These are phyloP conservation scores for Phoma sp. DNA, from an alignment of 2,329 filamentous ascomycete species.

Conservation along the genomic window DNA sequence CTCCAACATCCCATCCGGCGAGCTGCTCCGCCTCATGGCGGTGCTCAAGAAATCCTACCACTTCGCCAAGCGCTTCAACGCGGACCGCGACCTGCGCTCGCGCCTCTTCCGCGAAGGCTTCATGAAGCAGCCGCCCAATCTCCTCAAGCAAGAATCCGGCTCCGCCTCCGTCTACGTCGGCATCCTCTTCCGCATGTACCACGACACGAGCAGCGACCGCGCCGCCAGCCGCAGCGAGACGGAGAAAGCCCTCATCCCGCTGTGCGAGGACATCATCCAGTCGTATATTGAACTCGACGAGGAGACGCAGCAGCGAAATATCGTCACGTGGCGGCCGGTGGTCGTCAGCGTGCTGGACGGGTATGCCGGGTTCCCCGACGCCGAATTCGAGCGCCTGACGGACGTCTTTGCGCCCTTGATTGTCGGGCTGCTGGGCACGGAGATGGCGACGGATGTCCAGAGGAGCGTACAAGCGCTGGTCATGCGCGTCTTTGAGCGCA, in stretches of 20 bases:
- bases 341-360: constrained; percentile 97
- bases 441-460: constrained; percentile 81
- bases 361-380: constrained; percentile 80
- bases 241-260: constrained; percentile 87
- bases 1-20: constrained; percentile 84
- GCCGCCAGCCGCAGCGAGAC: constrained; percentile 80
- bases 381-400: constrained; percentile 81
- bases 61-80: constrained; percentile 97
- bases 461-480: constrained; percentile 78
- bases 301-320: constrained; percentile 95
- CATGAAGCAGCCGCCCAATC: constrained; percentile 98
- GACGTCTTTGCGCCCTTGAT: constrained; percentile 84
- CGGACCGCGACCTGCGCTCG: constrained; percentile 94
- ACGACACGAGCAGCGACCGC: constrained; percentile 83
- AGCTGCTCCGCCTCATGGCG: constrained; percentile 90
- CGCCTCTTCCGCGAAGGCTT: constrained; percentile 96
- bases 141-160: constrained; percentile 95
- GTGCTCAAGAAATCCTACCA: constrained; percentile 95
- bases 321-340: constrained; percentile 94
- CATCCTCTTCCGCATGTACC: constrained; percentile 97
- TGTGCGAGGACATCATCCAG: constrained; percentile 92
- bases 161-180: constrained; percentile 93
- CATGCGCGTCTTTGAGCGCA: constrained; percentile 76
- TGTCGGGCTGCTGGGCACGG: constrained; percentile 81
- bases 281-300: constrained; percentile 88